Evolutionary conservation across 1,284 basidiomycete species (phyloP), one percentile per base, ranked within the genome.

Genomic region (Ceraceosorus bombacis): DNA sequence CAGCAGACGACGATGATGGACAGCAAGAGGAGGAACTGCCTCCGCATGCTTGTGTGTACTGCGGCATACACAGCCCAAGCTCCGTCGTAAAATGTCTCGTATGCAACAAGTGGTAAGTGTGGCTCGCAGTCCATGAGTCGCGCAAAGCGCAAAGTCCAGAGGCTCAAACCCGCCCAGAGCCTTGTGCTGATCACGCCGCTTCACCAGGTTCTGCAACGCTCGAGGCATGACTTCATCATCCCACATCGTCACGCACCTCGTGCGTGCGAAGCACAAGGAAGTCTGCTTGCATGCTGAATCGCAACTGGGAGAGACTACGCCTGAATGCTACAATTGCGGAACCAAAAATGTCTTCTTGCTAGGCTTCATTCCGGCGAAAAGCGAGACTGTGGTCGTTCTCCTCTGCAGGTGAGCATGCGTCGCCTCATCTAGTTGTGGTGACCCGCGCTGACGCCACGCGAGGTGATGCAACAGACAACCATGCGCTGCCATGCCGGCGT

Each of bases 341-440:
- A 92, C 89, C 81, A 97, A 97, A 81, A 99, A 99, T 70, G 94
- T 96, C 37, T 99, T 99, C 76, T 90, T 97, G 85, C 85, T 99
- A 17, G 95, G 95, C 2, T 99, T 99, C 78, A 97, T 99, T 70
- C 95, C 95, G 3, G 95, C 95, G 12, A 98, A 98, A 81, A 92
- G 90, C 76, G 95, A 98, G 76, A 96, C 95, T 0, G 94, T 98
- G 49, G 95, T 99, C 51, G 93, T 98, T 36, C 82, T 99, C n/a
- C 83, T 99, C 17, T 99, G 95, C 78, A 88, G 94, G 43, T 46
- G 43, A 46, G 43, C 27, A 27, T 27, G 27, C 27, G 1, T 27
- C 27, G 27, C 27, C 3, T 2, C 27, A 27, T 27, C 27, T 27
- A 27, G 27, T 27, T 27, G 27, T 27, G 27, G 27, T 27, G 27